Evolutionary conservation across 1,284 basidiomycete species (phyloP), one percentile per base, ranked within the genome.

Genomic region (Pisolithus thermaeus): DNA sequence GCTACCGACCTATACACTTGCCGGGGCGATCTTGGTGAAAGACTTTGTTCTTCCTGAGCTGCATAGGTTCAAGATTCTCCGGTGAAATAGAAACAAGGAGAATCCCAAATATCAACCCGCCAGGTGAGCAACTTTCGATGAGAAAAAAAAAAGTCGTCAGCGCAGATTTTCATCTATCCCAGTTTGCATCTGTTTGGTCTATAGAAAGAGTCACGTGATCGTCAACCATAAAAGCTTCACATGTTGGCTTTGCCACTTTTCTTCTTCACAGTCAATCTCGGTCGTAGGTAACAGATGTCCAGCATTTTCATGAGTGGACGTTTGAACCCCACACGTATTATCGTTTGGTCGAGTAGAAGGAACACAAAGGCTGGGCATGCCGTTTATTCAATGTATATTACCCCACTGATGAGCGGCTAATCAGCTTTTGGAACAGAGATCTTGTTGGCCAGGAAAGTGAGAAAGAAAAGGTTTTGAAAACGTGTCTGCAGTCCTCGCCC

Each of bases 361-460:
- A 81, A 68, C 48, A 62, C 79, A 72, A 61, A 69, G 73, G 69
- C 83, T 85, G 83, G 83, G 83, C 83, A 83, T 85, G 81, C 76
- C 80, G 75, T 79, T 75, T 72, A 64, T 76, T 75, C 65, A 61
- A 60, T 58, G 49, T 58, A 62, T 62, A 16, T 30, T 59, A 63
- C 63, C 56, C 12, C 78, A 68, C 69, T 79, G 75, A 72, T 62
- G 68, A 63, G 73, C 73, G 83, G 81, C 75, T 78, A 86, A 85
- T 85, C 83, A 84, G 83, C 70, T 76, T 70, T 72, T 75, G 79
- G 66, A 69, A 84, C 78, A 85, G 12, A 8, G 3, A 16, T n/a
- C n/a, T n/a, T n/a, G 12, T 6, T 41, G 14, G 20, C n/a, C 12
- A 18, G n/a, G 7, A 20, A 41, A 23, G 7, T 11, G 20, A 41